Percentiles rank a stretch among this genome's conserved stretches.
These are phyloP conservation scores for Shiraia sp. DNA, from an alignment of 2,329 filamentous ascomycete species.

Conservation along the genomic window DNA sequence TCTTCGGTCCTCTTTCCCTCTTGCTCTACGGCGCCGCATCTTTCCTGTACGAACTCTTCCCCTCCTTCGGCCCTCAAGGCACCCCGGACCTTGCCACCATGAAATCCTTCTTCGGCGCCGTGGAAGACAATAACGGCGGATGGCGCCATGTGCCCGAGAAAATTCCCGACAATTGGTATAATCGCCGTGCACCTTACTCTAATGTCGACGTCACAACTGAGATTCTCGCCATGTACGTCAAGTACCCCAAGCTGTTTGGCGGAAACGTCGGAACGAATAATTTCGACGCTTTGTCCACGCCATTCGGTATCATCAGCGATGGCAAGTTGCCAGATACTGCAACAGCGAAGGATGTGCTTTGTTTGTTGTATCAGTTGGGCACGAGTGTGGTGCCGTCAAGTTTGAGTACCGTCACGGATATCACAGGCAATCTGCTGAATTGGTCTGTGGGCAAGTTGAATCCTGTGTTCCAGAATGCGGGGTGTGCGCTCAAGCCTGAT, in stretches of 20 bases:
- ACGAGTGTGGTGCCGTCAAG: conserved; percentile 43
- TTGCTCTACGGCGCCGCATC: conserved; percentile 49
- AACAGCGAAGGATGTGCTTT: conserved; percentile 34
- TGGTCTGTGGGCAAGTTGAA: conserved; percentile 24
- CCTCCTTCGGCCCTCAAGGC: conserved; percentile 30
- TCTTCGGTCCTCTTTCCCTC: conserved; percentile 47
- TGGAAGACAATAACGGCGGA: conserved; percentile 39
- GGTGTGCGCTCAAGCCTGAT: conserved; percentile 47
- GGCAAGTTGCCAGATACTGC: conserved; percentile 40
- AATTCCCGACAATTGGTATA: conserved; percentile 50
- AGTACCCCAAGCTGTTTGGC: conserved; percentile 51
- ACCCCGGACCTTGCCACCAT: conserved; percentile 21
- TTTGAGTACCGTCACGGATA: conserved; percentile 13
- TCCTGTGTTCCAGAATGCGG: conserved; percentile 24
- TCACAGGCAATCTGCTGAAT: conserved; percentile 15
- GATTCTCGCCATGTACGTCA: conserved; percentile 48
- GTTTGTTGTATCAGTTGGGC: conserved; percentile 51
- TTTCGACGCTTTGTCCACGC: conserved; percentile 42
- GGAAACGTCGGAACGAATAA: conserved; percentile 46
- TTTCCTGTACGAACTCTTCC: conserved; percentile 52
- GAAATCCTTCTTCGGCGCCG: conserved; percentile 47
- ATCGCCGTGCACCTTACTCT: conserved; percentile 36
- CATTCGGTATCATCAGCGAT: conserved; percentile 45
- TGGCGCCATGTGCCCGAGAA: conserved; percentile 45
- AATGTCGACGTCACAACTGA: conserved; percentile 43